Evolutionary conservation across 1,284 basidiomycete genomes (phyloP).

Genomic region (Neonothopanus nambi): DNA sequence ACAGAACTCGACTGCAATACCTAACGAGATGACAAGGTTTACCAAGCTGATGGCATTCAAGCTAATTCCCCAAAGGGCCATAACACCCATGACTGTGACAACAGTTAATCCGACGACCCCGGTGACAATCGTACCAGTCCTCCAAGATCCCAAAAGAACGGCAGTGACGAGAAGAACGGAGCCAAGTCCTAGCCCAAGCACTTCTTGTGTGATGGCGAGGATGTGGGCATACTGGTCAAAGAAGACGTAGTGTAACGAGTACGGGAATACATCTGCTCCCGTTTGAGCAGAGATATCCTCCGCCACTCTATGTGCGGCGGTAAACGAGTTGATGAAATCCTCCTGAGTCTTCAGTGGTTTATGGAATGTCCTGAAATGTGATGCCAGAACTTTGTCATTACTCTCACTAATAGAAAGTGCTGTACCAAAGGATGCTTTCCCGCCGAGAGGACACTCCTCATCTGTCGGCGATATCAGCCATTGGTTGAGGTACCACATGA

Average conservation of each 20-base stretch:
- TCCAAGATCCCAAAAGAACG: conserved; percentile 88
- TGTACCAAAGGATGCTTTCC: conserved; percentile 83
- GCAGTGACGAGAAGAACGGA: conserved; percentile 87
- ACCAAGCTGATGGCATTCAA: conserved; percentile 95
- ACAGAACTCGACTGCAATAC: conserved; percentile 97
- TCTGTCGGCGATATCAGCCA: conserved; percentile 90
- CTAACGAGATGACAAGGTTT: conserved; percentile 93
- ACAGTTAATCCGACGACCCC: conserved; percentile 84
- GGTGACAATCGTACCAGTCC: conserved; percentile 87
- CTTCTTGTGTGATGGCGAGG: conserved; percentile 80
- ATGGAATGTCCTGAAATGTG: conserved; percentile 94
- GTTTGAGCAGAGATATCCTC: conserved; percentile 77
- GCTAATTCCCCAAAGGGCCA: conserved; percentile 92
- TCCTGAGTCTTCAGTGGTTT: conserved; percentile 85
- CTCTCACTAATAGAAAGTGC: conserved; percentile 66
- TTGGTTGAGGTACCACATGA: conserved; percentile 86
- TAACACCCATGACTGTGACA: conserved; percentile 87
- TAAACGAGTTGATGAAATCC: conserved; percentile 91
- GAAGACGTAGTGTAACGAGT: conserved; percentile 96
- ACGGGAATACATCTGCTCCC: conserved; percentile 87
- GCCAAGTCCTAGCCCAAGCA: conserved; percentile 84
- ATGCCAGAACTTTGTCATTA: conserved; percentile 63
- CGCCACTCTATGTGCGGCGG: conserved; percentile 84
- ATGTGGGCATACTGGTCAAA: conserved; percentile 97
- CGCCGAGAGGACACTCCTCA: conserved; percentile 89